Base-by-base conservation (phyloP, 176 grass and related monocot species). In the Thinopyrum elongatum region DNA sequence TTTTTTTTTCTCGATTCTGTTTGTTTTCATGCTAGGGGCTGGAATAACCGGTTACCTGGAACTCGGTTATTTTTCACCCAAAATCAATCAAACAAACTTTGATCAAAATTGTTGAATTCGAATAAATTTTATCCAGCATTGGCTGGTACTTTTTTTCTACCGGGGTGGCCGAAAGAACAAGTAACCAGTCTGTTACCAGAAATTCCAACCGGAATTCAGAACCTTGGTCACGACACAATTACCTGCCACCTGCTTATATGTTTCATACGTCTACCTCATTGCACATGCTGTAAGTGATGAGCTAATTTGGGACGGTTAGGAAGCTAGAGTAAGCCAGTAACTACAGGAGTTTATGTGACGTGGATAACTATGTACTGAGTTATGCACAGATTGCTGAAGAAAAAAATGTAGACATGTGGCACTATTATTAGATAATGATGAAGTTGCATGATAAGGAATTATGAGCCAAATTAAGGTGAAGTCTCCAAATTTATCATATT, bases 281-380 rank as follows among this genome's bases (percentile, higher is more conserved):
- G 51, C 33, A 78, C 44, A 30, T 65, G 2, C 39, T 64, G 12
- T 82, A n/a, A 77, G 49, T 23, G 6, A 63, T 70, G 26, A 15
- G 23, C 28, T 68, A n/a, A 30, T 21, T 67, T 21, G 15, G 28
- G 63, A 68, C 44, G 22, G 47, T 76, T 33, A 51, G 63, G 2
- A 22, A 68, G 17, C 63, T 31, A 65, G 25, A 76, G 15, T 53
- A 22, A 55, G 27, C 27, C 13, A 27, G 41, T 68, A 10, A 68
- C 36, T 46, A 47, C 58, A 44, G 4, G 35, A 42, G 35, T 42
- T 80, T 30, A 61, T 47, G 44, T 21, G 6, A 79, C 8, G 34
- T 63, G 14, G 58, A 51, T 67, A 81, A 51, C 63, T 22, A 81
- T 49, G 79, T 27, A 47, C 28, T 81, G 62, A 80, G 61, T 21